Conservation (phyloP, 768 basidiomycete species). For the Phylloporus sp. region DNA sequence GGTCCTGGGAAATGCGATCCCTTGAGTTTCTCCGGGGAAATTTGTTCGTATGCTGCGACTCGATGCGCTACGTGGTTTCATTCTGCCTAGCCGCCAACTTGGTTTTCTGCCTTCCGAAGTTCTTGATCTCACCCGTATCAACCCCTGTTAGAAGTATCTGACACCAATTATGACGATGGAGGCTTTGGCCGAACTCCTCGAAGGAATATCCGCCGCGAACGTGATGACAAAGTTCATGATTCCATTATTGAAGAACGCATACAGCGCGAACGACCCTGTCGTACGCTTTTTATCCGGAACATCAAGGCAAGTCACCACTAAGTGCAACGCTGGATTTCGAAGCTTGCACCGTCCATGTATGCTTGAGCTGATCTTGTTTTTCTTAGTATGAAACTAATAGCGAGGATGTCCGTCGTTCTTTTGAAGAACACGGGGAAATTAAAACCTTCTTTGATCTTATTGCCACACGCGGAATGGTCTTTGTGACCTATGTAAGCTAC, state of each 20-base stretch:
- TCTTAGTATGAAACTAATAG: conserved; percentile 84
- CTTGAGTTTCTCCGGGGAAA: conserved; percentile 24
- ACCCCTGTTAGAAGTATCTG: conserved; percentile 60
- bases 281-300: conserved; percentile 95
- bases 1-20: conserved; percentile 17
- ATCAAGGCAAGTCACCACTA: conserved; percentile 75
- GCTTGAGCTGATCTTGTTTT: conserved; percentile 13
- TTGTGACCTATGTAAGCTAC: conserved; percentile 90
- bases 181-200: conserved; percentile 39
- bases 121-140: conserved; percentile 37
- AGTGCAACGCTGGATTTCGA: conserved; percentile 12
- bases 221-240: conserved; percentile 86
- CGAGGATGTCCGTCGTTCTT: conserved; percentile 75
- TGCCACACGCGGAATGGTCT: conserved; percentile 94
- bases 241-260: conserved; percentile 92
- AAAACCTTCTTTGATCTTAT: conserved; percentile 97
- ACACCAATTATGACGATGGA: conserved; percentile 52
- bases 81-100: conserved; percentile 39
- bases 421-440: conserved; percentile 93
- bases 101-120: conserved; percentile 43
- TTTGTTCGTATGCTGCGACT: conserved; percentile 24
- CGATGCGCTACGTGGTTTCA: conserved; percentile 44
- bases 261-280: conserved; percentile 88
- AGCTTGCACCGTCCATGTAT: conserved; percentile 3
- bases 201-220: conserved; percentile 62